Conservation (phyloP, 2,329 filamentous ascomycete species). For the Pseudogymnoascus sp. region DNA sequence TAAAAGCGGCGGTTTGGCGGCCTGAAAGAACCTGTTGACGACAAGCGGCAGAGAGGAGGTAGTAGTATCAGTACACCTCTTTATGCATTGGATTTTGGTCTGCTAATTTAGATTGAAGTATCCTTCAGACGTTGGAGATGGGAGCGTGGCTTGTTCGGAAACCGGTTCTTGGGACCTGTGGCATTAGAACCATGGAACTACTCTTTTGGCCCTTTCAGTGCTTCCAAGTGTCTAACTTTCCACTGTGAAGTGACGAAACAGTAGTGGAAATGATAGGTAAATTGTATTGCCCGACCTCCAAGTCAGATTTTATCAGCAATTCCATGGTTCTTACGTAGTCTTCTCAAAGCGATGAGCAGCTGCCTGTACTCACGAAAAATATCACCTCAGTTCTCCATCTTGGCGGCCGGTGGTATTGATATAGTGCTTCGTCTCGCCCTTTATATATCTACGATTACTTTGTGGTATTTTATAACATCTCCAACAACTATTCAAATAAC, state of each 20-base stretch:
- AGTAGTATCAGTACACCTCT: background rate
- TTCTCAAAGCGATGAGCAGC: background rate
- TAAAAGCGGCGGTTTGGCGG: background rate
- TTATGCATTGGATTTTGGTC: background rate
- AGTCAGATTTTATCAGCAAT: background rate
- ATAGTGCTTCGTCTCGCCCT: background rate
- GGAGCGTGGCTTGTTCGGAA: background rate
- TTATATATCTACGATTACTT: background rate
- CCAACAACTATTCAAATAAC: background rate
- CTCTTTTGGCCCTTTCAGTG: background rate
- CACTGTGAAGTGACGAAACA: background rate
- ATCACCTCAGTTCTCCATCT: background rate
- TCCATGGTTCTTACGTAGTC: background rate
- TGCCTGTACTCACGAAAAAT: background rate
- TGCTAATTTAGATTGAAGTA: background rate
- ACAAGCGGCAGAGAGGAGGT: background rate
- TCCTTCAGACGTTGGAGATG: background rate
- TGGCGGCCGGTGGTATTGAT: background rate
- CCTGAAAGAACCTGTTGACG: background rate
- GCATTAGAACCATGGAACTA: background rate
- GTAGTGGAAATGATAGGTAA: background rate
- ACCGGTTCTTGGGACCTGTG: background rate
- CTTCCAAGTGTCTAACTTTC: background rate
- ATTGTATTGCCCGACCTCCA: background rate
- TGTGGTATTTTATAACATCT: background rate